Evolutionary conservation across 2,329 filamentous ascomycete genomes (phyloP).

Genomic region (Botrytis tulipae): DNA sequence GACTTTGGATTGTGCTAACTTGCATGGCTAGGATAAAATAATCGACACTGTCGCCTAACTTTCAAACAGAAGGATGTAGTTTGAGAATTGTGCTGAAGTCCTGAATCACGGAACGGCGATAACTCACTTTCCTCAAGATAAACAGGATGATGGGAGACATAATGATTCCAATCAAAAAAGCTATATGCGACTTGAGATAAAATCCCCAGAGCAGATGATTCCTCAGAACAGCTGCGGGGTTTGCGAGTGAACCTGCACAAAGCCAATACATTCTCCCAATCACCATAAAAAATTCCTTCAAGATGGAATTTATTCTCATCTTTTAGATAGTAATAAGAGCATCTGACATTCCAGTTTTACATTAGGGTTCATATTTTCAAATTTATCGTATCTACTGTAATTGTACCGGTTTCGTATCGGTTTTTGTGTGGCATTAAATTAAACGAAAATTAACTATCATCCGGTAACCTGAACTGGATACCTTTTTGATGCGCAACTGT

Average conservation of each 20-base stretch:
- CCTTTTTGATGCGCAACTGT: background rate
- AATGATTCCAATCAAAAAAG: background rate
- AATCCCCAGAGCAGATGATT: background rate
- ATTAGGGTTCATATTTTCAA: background rate
- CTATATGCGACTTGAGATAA: background rate
- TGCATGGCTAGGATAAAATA: background rate
- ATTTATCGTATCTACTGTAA: background rate
- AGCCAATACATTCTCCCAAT: background rate
- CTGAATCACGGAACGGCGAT: background rate
- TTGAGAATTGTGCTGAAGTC: background rate
- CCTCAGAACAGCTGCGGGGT: background rate
- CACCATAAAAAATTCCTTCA: background rate
- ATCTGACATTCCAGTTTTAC: background rate
- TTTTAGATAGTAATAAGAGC: background rate
- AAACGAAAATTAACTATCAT: background rate
- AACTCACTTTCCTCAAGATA: background rate
- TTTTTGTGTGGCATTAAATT: background rate
- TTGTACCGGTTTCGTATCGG: background rate
- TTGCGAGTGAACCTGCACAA: background rate
- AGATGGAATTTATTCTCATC: background rate
- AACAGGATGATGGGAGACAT: background rate
- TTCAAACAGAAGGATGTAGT: background rate
- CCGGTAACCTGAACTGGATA: background rate
- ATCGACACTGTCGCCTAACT: background rate
- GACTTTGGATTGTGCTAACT: background rate